Conservation (phyloP, 2,329 filamentous ascomycete species). For the Endoconidiophora polonica region DNA sequence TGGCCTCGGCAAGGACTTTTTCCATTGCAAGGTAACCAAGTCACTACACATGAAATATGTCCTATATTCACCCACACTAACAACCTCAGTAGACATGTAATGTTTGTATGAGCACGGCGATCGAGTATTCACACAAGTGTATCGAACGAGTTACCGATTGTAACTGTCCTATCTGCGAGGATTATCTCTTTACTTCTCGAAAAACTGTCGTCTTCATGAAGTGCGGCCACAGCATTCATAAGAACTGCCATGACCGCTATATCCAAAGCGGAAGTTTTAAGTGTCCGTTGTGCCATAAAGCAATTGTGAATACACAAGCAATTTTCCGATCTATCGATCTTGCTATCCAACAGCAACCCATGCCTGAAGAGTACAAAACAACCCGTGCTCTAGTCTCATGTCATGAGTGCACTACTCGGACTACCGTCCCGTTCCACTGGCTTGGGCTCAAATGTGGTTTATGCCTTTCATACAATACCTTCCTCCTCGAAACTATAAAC, state of each 20-base stretch:
- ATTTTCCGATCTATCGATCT: conserved; percentile 84
- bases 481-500: conserved; percentile 16
- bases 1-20: conserved; percentile 89
- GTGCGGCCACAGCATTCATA: conserved; percentile 92
- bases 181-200: conserved; percentile 89
- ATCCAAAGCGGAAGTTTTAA: conserved; percentile 74
- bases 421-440: conserved; percentile 83
- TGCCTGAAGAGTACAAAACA: conserved; percentile 69
- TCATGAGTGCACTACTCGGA: conserved; percentile 86
- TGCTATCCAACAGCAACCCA: conserved; percentile 75
- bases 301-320: conserved; percentile 91
- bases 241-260: conserved; percentile 72
- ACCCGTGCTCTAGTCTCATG: conserved; percentile 74
- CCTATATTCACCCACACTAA: conserved; percentile 11
- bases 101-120: conserved; percentile 82
- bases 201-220: conserved; percentile 82
- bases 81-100: conserved; percentile 51
- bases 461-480: conserved; percentile 54
- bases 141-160: conserved; percentile 90
- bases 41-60: background rate
- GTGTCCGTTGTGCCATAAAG: conserved; percentile 92
- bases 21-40: conserved; percentile 74
- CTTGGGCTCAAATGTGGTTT: conserved; percentile 75
- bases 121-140: conserved; percentile 73
- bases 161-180: conserved; percentile 90